Evolutionary conservation across 352 stramenopile species (phyloP).

Genomic region (Nothophytophthora sp.): DNA sequence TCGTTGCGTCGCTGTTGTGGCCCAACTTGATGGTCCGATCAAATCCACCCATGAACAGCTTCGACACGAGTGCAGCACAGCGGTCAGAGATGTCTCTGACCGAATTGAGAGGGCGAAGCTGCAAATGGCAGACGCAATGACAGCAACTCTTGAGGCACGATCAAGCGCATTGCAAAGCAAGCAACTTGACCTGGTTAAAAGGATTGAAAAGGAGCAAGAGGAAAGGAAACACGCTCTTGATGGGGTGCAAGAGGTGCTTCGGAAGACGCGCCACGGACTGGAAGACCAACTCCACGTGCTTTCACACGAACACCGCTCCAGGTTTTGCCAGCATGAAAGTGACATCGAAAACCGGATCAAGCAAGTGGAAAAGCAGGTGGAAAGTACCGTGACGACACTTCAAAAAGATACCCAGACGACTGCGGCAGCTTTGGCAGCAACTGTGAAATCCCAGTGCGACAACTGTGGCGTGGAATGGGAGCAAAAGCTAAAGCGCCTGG

Average conservation of each 20-base stretch:
- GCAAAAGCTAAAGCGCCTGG: slow-evolving; percentile 26
- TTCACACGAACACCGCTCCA: slow-evolving; percentile 37
- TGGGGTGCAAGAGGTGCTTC: slow-evolving; percentile 37
- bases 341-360: slow-evolving; percentile 38
- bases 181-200: slow-evolving; percentile 30
- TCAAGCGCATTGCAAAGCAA: slow-evolving; percentile 27
- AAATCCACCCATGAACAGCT: slow-evolving; percentile 15
- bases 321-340: slow-evolving; percentile 21
- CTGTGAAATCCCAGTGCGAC: slow-evolving; percentile 5
- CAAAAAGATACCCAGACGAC: slow-evolving; percentile 18
- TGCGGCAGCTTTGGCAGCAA: slow-evolving; percentile 9
- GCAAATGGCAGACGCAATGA: slow-evolving; percentile 11
- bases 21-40: slow-evolving; percentile 12
- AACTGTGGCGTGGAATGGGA: slow-evolving; percentile 13
- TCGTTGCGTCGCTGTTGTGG: slow-evolving; percentile 4
- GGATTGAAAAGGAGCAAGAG: slow-evolving; percentile 46
- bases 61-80: slow-evolving; percentile 16
- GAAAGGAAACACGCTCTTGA: slow-evolving; percentile 47
- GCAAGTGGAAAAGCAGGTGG: slow-evolving; percentile 26
- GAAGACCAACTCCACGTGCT: slow-evolving; percentile 55
- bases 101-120: slow-evolving; percentile 20
- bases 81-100: slow-evolving; percentile 9
- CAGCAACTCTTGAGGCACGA: slow-evolving; percentile 19
- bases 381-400: slow-evolving; percentile 5
- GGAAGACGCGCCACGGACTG: slow-evolving; percentile 41